A percentile compares a stretch with the other conserved stretches of the same genome.
Evolutionary conservation across 345 rosid species (phyloP).

Genomic region (Populus deltoides): DNA sequence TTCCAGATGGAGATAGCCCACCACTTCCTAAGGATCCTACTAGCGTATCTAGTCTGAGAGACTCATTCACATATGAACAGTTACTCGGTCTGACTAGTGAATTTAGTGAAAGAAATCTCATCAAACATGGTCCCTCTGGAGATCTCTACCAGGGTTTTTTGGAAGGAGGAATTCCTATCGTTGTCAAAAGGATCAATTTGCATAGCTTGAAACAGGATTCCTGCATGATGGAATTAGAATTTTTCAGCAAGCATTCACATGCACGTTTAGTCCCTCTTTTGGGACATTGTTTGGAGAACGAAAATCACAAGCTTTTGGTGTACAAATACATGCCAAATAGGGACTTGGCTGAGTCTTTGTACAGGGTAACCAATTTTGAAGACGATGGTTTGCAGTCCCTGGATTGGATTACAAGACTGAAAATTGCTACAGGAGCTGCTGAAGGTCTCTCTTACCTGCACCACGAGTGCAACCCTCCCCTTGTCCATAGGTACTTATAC

Average conservation of each 20-base stretch:
- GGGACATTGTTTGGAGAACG: constrained; percentile 31
- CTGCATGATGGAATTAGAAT: constrained; percentile 19
- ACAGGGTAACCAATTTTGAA: constrained; percentile 9
- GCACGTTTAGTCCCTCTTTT: constrained; percentile 26
- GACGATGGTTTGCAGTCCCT: constrained; percentile 21
- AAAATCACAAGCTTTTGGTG: constrained; percentile 25
- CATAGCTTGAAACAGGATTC: constrained; percentile 12
- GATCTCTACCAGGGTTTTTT: constrained; percentile 24
- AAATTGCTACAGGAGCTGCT: constrained; percentile 35
- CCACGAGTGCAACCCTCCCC: constrained; percentile 33
- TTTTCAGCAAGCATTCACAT: constrained; percentile 25
- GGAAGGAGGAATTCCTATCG: constrained; percentile 21
- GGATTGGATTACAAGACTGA: constrained; percentile 35
- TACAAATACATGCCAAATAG: constrained; percentile 28
- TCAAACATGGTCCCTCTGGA: constrained; percentile 34
- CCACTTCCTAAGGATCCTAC: constrained; percentile 18
- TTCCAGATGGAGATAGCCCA: constrained; percentile 45
- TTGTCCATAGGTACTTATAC: constrained; percentile 32
- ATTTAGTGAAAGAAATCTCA: constrained; percentile 24
- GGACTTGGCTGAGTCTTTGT: constrained; percentile 28
- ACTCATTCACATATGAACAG: constrained; percentile 27
- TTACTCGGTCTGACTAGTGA: constrained; percentile 9
- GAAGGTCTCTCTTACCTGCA: constrained; percentile 33
- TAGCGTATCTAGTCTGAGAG: neutral
- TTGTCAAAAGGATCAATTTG: constrained; percentile 18